These are phyloP conservation scores for Paracamarosporium sp. DNA, from an alignment of 2,329 filamentous ascomycete genomes.

Conservation along the genomic window DNA sequence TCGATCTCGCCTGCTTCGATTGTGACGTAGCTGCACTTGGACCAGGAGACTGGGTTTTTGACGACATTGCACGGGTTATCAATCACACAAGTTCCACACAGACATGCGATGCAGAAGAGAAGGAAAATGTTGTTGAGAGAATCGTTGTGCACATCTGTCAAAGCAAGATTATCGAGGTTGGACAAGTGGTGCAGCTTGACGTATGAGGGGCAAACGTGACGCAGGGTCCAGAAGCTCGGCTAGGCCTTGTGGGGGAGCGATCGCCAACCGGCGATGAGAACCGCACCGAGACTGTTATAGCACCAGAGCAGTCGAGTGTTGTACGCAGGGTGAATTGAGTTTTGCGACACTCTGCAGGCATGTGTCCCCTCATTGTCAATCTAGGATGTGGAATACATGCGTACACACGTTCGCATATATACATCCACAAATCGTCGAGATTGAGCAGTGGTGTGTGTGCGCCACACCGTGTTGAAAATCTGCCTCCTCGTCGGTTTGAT, in stretches of 20 bases:
- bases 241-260: conserved; percentile 15
- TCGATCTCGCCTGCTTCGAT: conserved; percentile 30
- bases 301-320: no score
- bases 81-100: not conserved
- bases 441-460: no score
- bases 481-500: no score
- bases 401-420: no score
- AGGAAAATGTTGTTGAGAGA: not conserved
- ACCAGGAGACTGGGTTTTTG: conserved; percentile 33
- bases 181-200: conserved; percentile 36
- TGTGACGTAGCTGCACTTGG: conserved; percentile 27
- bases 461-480: no score
- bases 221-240: conserved; percentile 20
- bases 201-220: conserved; percentile 43
- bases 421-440: no score
- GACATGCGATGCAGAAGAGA: not conserved
- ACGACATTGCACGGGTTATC: conserved; percentile 24
- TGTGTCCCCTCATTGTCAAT: no score
- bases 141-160: conserved; percentile 1
- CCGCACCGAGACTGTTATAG: not conserved
- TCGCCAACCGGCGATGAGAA: conserved; percentile 18
- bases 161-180: conserved; percentile 41
- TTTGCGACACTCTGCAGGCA: no score
- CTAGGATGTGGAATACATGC: no score
- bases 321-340: no score